Evolutionary conservation across 805 yeast species (phyloP), one percentile per base, ranked within the genome.

Genomic region (Cyberlindnera saturnus): DNA sequence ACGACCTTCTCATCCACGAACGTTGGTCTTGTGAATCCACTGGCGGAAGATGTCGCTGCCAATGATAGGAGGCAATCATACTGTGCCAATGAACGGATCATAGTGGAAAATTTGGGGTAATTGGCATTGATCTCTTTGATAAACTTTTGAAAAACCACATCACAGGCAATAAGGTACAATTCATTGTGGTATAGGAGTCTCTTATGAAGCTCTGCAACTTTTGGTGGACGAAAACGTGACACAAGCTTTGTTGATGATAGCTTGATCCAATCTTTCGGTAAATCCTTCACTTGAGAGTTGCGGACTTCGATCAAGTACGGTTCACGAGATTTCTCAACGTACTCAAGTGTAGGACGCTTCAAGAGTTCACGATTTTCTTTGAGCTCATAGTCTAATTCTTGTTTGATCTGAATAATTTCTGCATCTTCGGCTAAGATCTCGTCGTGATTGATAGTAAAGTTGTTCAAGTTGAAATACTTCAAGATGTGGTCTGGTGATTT

Each of bases 181-280:
- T 77, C 96, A 41, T 77, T 72, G 40, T 79, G 78, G 51, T 81
- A 81, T 46, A 79, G 81, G 32, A 82, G 59, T 32, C 67, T 60
- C 41, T 78, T 77, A 38, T 80, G 71, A 23, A 86, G 63, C 14
- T 65, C 63, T 3, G 67, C 51, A 1, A 81, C 71, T 28, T 61
- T 64, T 0, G 95, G 86, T 0, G 96, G 70, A 45, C 89, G 67
- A 60, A 78, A 90, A 44, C 98, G 66, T 2, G 88, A 75, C 1
- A 87, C 81, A 2, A 79, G 61, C 47, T 79, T 69, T 38, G 95
- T 75, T 8, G 83, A 83, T 52, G 77, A 83, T 23, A 86, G 75
- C 51, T 86, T 83, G 11, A 82, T 64, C 96, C 96, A 91, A 40
- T 77, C 79, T 3, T 66, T 52, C 0, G 98, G 98, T 2, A 90